phyloP scores from a whole-genome alignment of 495 filamentous ascomycete genomes.

The Penicillium bovifimosum region DNA sequence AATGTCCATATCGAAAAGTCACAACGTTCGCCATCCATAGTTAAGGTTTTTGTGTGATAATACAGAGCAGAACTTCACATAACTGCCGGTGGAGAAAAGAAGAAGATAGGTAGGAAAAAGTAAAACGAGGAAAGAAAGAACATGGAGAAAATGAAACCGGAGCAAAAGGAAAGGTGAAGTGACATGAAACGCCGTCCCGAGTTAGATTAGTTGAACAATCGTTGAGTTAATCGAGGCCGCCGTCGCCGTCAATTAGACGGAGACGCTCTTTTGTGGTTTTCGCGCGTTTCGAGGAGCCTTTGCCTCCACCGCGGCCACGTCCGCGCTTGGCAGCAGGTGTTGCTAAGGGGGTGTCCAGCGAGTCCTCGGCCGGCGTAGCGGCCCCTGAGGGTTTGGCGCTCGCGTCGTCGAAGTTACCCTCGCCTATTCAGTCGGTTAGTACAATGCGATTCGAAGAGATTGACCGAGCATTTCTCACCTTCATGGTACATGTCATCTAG shows the following conservation, averaged over 20 bases:
- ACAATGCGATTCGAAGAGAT: neutral
- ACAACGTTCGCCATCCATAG: neutral
- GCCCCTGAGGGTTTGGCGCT: conserved; percentile 75
- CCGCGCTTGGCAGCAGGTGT: conserved; percentile 50
- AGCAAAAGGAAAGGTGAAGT: conserved; percentile 10
- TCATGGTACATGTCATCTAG: conserved; percentile 98
- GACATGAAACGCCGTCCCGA: conserved; percentile 30
- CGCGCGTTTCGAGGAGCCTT: conserved; percentile 69
- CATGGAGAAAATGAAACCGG: neutral
- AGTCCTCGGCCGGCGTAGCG: conserved; percentile 69
- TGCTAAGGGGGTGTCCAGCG: conserved; percentile 36
- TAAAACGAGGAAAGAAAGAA: neutral
- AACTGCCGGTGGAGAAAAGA: conserved; percentile 13
- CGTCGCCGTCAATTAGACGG: conserved; percentile 77
- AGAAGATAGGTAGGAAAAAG: conserved; percentile 3
- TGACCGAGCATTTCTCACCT: conserved; percentile 46
- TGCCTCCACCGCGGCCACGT: conserved; percentile 41
- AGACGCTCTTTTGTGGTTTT: conserved; percentile 88
- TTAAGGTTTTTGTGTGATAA: conserved; percentile 24
- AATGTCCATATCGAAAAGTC: neutral
- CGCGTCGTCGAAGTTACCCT: conserved; percentile 86
- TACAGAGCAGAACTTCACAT: conserved; percentile 22
- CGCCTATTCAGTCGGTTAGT: conserved; percentile 53
- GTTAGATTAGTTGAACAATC: conserved; percentile 23
- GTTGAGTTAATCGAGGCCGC: conserved; percentile 32